Evolutionary conservation across 768 basidiomycete genomes (phyloP).

Genomic region (Boletus fagicola): DNA sequence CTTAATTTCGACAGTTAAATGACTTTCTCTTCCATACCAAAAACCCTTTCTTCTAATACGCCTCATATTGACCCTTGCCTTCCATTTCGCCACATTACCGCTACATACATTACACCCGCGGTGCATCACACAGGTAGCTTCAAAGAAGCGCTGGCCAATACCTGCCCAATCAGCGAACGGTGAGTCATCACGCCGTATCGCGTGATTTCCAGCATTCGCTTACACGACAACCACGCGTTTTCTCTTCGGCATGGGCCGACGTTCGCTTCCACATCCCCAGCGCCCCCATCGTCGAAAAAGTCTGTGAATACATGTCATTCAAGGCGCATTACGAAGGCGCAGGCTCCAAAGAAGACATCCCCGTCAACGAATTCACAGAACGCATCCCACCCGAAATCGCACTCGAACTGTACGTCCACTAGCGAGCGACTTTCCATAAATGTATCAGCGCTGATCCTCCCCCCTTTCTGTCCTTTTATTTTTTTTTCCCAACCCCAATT

Average conservation of each 20-base stretch:
- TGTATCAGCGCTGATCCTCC: slow-evolving; percentile 14
- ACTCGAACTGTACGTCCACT: slow-evolving; percentile 73
- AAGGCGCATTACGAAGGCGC: slow-evolving; percentile 74
- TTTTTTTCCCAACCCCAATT: slow-evolving; percentile 8
- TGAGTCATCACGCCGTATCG: slow-evolving; percentile 31
- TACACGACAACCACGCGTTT: background rate
- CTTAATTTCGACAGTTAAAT: slow-evolving; percentile 63
- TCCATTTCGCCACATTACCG: slow-evolving; percentile 9
- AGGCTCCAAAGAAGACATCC: slow-evolving; percentile 73
- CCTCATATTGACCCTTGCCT: slow-evolving; percentile 3
- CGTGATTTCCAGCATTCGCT: slow-evolving; percentile 1
- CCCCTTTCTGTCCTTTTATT: background rate
- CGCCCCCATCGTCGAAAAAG: slow-evolving; percentile 77
- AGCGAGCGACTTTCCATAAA: background rate
- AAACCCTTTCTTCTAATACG: slow-evolving; percentile 11
- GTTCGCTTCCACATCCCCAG: slow-evolving; percentile 29
- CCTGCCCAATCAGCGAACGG: slow-evolving; percentile 72
- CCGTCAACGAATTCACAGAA: slow-evolving; percentile 73
- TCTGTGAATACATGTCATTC: slow-evolving; percentile 87
- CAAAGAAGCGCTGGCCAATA: slow-evolving; percentile 68
- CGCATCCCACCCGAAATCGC: slow-evolving; percentile 85
- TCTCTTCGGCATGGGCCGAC: background rate
- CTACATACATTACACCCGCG: slow-evolving; percentile 7
- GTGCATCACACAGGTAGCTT: slow-evolving; percentile 54
- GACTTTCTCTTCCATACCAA: slow-evolving; percentile 23